Conservation (phyloP, 306 rosid genomes). For the Chamaecrista fasciculata region DNA sequence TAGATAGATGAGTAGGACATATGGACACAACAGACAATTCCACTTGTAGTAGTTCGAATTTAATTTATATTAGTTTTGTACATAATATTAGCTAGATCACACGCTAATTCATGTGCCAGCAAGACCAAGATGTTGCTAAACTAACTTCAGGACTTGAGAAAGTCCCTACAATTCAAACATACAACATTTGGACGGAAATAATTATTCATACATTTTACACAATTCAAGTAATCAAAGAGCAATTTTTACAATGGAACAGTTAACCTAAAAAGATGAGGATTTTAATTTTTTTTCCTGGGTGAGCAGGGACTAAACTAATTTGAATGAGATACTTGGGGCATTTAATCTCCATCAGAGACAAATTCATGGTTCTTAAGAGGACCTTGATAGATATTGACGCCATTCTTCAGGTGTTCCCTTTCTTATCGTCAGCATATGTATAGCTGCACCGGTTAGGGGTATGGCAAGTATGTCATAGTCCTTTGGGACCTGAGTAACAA, state of each 20-base stretch:
- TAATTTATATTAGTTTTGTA: background rate
- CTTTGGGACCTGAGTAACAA: constrained; percentile 54
- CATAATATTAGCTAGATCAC: background rate
- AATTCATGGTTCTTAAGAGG: constrained; percentile 31
- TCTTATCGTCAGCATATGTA: constrained; percentile 50
- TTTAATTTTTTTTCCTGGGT: background rate
- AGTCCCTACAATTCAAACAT: background rate
- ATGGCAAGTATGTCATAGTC: constrained; percentile 68
- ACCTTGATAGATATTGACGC: constrained; percentile 58
- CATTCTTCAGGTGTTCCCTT: constrained; percentile 69
- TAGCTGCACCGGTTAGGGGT: constrained; percentile 57
- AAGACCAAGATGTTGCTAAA: background rate
- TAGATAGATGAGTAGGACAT: background rate
- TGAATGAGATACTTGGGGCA: background rate
- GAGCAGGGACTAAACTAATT: background rate
- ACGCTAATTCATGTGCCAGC: background rate
- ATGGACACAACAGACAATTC: background rate
- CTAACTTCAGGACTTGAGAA: background rate
- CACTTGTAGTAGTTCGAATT: background rate
- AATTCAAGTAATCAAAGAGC: background rate
- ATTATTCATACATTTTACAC: background rate
- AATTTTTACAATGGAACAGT: background rate
- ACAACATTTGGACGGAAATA: background rate
- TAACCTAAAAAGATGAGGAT: background rate
- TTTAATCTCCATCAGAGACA: constrained; percentile 13